Base-by-base conservation (phyloP, 169 alveolate species). In the Eimeria acervulina region DNA sequence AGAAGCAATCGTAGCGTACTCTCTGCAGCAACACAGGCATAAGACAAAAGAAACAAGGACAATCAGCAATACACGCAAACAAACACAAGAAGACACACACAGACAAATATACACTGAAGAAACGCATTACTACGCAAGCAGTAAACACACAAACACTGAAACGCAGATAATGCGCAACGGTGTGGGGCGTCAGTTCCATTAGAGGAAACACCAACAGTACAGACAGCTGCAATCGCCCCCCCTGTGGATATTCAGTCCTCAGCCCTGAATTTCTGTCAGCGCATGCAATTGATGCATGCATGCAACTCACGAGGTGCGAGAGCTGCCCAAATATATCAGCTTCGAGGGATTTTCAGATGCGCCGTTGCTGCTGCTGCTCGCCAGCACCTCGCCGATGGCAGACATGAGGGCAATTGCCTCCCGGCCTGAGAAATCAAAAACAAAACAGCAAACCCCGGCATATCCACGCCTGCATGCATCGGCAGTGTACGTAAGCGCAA, bases 251-350 rank as follows among this genome's bases (percentile, higher is more conserved):
- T 21, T 17, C 28, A 63, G 36, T 28, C 12, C 21, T 21, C 28
- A 28, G 74, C 74, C 21, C 74, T 68, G 36, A 21, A 63, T 63
- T 23, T n/a, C 23, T n/a, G n/a, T n/a, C 74, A 10, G 28, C 2
- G 7, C 44, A 70, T 13, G 44, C 81, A 31, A 13, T 7, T 2
- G 42, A 28, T 28, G 44, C 17, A 70, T 36, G 17, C 44, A 76
- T 23, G 89, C 66, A 44, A 31, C 91, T 83, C 36, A 83, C 91
- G 91, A 83, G 21, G 91, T 52, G 6, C 91, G 13, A 28, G 91
- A 83, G 52, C 91, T 47, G 74, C 91, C 91, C 3, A 83, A 76
- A n/a, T 83, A 83, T 38, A 83, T 31, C 15, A 83, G 6, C 74
- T 52, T 28, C 23, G 91, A 38, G 6, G 40, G 21, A 28, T 26